phyloP scores from a whole-genome alignment of 139 green algal species.

The Chlamydomonas schloesseri region DNA sequence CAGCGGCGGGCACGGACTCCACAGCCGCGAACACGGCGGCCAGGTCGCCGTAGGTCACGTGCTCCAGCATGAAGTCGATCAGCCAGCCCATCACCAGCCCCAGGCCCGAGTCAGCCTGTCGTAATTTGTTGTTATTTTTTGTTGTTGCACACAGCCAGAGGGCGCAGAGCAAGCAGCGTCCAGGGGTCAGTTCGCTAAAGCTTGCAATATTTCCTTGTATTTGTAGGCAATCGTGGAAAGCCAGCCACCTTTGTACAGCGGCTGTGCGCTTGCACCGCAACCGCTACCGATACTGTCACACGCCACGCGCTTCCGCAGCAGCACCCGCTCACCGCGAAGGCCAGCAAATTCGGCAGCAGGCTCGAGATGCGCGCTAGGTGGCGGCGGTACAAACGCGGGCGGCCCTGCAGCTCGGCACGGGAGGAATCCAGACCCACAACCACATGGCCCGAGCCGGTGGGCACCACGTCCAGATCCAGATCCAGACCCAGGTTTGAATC shows the following conservation, averaged over 20 bases:
- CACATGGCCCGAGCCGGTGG: too few relatives aligned
- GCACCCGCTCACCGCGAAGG: conserved; percentile 27
- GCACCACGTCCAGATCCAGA: too few relatives aligned
- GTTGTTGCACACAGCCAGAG: background rate
- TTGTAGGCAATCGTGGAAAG: too few relatives aligned
- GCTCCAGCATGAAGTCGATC: conserved; percentile 32
- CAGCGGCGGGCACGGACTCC: background rate
- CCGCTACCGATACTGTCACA: too few relatives aligned
- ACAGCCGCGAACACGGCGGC: conserved; percentile 5
- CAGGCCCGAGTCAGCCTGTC: conserved; percentile 19
- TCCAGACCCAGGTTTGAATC: too few relatives aligned
- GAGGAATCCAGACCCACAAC: background rate
- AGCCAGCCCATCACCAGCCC: background rate
- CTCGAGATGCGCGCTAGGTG: background rate
- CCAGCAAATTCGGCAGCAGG: conserved; percentile 1
- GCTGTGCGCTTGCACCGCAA: too few relatives aligned
- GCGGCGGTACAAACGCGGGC: background rate
- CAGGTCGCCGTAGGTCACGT: conserved; percentile 27
- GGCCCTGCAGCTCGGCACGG: background rate
- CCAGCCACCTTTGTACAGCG: too few relatives aligned
- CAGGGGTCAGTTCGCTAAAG: too few relatives aligned
- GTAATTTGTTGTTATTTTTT: background rate
- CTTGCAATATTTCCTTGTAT: too few relatives aligned
- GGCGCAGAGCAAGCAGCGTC: background rate
- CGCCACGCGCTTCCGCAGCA: too few relatives aligned